A percentile compares a stretch with the other conserved stretches of the same genome.
Conservation (phyloP, 108 stramenopile species). For the Conticribra weissflogii region DNA sequence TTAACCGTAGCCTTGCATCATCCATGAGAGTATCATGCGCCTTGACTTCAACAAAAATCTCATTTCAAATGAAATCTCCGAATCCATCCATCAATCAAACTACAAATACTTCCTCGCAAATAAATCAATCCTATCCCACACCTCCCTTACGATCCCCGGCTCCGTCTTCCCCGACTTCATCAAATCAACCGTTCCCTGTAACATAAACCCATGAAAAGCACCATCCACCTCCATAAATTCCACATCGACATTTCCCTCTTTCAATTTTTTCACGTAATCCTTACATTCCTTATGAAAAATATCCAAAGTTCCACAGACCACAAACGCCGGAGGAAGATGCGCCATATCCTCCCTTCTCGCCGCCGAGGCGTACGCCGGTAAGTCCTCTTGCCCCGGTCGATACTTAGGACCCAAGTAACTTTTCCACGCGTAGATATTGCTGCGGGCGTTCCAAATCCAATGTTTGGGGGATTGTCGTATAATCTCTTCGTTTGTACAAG, state of each 20-base stretch:
- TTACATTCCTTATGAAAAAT: conserved; percentile 32
- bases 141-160: no score
- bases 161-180: no score
- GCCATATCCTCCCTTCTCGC: conserved; percentile 26
- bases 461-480: conserved; percentile 13
- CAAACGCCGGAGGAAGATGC: conserved; percentile 31
- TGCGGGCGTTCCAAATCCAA: conserved; percentile 28
- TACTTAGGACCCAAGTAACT: conserved; percentile 10
- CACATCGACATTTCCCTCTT: conserved; percentile 21
- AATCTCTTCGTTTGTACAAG: conserved; percentile 13
- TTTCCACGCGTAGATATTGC: conserved; percentile 38
- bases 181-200: no score
- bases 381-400: conserved; percentile 11
- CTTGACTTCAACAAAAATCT: no score
- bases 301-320: conserved; percentile 30
- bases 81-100: no score
- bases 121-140: no score
- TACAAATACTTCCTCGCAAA: no score
- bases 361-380: conserved; percentile 32
- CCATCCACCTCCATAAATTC: conserved; percentile 25
- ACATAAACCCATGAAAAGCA: conserved; percentile 37
- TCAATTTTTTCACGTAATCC: conserved; percentile 22
- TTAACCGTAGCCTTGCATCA: no score
- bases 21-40: no score
- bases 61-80: no score